These are phyloP conservation scores for Kwoniella dejecticola DNA, from an alignment of 768 basidiomycete species.

Conservation along the genomic window DNA sequence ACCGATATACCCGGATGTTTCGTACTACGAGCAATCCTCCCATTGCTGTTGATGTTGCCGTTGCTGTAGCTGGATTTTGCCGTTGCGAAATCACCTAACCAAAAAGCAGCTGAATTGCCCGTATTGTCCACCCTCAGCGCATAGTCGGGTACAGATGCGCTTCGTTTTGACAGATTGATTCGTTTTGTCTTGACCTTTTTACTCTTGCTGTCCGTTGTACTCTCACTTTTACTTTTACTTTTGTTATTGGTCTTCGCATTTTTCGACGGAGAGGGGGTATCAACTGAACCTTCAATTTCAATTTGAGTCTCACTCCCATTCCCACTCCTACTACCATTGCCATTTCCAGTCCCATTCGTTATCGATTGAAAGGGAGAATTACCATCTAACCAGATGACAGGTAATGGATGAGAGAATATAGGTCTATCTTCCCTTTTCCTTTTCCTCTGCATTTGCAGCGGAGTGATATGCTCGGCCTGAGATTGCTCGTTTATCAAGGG, in stretches of 20 bases:
- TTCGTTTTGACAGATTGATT: not conserved
- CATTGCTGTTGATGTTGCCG: too few species aligned
- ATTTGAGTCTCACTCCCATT: not conserved
- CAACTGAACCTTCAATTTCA: too few species aligned
- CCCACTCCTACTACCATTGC: too few species aligned
- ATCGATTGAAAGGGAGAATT: not conserved
- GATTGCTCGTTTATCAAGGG: not conserved
- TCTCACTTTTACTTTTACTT: too few species aligned
- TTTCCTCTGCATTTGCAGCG: not conserved
- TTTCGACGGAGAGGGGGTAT: not conserved
- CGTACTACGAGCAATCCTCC: too few species aligned
- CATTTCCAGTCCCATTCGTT: not conserved
- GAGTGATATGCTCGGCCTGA: not conserved
- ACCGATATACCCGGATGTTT: too few species aligned
- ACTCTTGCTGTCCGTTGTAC: too few species aligned
- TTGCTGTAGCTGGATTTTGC: not conserved
- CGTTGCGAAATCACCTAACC: not conserved
- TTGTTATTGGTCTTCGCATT: not conserved
- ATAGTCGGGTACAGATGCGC: not conserved
- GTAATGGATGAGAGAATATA: conserved; percentile 11
- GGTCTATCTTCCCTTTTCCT: conserved; percentile 5
- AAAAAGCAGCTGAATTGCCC: conserved; percentile 13
- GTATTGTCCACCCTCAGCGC: not conserved
- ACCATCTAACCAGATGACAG: conserved; percentile 5
- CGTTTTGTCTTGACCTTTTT: not conserved